phyloP scores from a whole-genome alignment of 140 eudicot species.

The Senecio squalidus region DNA sequence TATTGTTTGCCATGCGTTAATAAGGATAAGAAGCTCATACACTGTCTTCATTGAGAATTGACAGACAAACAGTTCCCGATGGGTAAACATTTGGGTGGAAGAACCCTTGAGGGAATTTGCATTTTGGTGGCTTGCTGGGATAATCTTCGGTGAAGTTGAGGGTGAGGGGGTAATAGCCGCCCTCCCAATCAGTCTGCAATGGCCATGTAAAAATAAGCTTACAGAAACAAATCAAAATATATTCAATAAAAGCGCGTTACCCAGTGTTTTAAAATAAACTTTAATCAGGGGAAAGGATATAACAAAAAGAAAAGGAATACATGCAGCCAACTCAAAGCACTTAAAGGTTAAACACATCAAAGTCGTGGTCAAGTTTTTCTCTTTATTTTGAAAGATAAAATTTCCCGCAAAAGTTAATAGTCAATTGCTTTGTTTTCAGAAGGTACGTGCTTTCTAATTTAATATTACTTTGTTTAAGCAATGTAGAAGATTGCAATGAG shows the following conservation, averaged over 20 bases:
- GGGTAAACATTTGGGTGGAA: constrained; percentile 94
- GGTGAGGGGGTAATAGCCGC: constrained; percentile 71
- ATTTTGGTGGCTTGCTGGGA: constrained; percentile 94
- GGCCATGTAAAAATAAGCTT: background rate
- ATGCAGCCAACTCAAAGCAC: too few species aligned
- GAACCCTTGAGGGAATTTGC: constrained; percentile 77
- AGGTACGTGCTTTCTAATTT: too few species aligned
- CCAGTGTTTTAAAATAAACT: too few species aligned
- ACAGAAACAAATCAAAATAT: background rate
- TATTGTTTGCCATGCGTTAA: background rate
- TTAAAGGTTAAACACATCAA: too few species aligned
- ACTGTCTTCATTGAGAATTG: constrained; percentile 86
- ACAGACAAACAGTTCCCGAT: constrained; percentile 88
- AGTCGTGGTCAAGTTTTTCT: too few species aligned
- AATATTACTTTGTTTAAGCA: too few species aligned
- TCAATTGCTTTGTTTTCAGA: too few species aligned
- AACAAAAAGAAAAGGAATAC: too few species aligned
- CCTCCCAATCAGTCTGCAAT: constrained; percentile 93
- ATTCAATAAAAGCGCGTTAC: background rate
- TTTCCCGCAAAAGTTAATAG: too few species aligned
- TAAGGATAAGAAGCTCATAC: constrained; percentile 27
- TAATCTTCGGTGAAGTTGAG: constrained; percentile 78
- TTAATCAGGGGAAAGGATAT: too few species aligned
- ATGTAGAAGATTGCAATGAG: too few species aligned
- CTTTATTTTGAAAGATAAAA: too few species aligned